phyloP scores from a whole-genome alignment of 495 filamentous ascomycete genomes.

The Lophiotrema nucula region DNA sequence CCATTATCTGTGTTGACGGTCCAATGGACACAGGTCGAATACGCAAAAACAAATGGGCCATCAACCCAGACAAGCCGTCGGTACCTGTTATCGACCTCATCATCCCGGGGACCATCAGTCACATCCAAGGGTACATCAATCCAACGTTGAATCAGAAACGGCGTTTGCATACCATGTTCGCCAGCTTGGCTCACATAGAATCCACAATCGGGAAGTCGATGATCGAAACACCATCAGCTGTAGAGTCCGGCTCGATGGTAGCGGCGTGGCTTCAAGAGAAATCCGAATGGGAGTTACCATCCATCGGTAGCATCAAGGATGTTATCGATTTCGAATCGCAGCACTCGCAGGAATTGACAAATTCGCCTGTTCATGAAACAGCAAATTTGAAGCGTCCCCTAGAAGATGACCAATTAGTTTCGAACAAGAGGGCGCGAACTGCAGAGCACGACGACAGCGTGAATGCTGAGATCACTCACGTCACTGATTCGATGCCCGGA shows the following conservation, averaged over 20 bases:
- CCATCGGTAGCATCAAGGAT: conserved; percentile 28
- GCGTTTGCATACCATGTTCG: conserved; percentile 31
- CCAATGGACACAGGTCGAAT: conserved; percentile 3
- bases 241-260: conserved; percentile 14
- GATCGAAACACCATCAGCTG: conserved; percentile 2
- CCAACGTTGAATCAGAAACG: not conserved
- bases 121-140: conserved; percentile 20
- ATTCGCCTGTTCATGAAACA: not conserved
- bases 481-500: conserved; percentile 27
- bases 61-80: not conserved
- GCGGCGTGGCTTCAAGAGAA: not conserved
- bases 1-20: conserved; percentile 27
- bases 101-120: conserved; percentile 17
- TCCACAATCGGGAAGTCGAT: conserved; percentile 6
- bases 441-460: conserved; percentile 7
- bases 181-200: conserved; percentile 12
- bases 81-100: conserved; percentile 23
- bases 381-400: conserved; percentile 6
- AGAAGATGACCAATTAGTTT: conserved; percentile 11
- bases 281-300: conserved; percentile 19
- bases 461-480: conserved; percentile 8
- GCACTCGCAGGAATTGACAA: conserved; percentile 3
- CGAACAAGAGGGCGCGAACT: conserved; percentile 28
- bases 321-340: conserved; percentile 17
- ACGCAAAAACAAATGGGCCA: conserved; percentile 19